phyloP scores from a whole-genome alignment of 345 rosid genomes.

The Syzygium oleosum region DNA sequence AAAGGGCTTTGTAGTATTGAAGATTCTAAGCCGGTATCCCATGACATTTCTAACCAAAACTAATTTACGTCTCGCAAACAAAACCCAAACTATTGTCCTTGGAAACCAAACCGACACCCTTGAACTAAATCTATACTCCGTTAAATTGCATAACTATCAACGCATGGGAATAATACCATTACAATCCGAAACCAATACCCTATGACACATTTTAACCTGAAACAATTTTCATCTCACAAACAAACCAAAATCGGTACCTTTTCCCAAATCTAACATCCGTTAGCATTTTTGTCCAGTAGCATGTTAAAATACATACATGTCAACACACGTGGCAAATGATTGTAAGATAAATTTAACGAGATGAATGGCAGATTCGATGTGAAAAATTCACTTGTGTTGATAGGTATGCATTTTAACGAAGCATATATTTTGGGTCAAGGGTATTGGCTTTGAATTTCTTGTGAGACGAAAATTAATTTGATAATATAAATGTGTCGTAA shows the following conservation, averaged over 20 bases:
- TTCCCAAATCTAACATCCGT: background rate
- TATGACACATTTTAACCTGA: background rate
- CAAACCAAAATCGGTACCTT: background rate
- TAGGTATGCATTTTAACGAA: background rate
- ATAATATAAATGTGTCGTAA: background rate
- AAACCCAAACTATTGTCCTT: background rate
- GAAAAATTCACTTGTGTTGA: background rate
- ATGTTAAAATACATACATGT: background rate
- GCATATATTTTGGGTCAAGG: background rate
- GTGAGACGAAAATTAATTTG: background rate
- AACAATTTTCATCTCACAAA: background rate
- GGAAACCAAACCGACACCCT: background rate
- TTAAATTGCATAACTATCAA: background rate
- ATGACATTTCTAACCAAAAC: background rate
- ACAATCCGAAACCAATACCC: background rate
- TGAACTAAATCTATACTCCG: background rate
- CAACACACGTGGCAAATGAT: background rate
- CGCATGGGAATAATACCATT: background rate
- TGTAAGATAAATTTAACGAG: background rate
- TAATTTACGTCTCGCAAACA: background rate
- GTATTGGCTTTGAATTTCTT: background rate
- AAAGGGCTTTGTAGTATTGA: background rate
- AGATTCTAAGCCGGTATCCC: background rate
- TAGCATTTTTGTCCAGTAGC: background rate
- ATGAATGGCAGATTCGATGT: background rate